These are phyloP conservation scores for Euphrasia confusa DNA, from an alignment of 257 asterid species.

Conservation along the genomic window DNA sequence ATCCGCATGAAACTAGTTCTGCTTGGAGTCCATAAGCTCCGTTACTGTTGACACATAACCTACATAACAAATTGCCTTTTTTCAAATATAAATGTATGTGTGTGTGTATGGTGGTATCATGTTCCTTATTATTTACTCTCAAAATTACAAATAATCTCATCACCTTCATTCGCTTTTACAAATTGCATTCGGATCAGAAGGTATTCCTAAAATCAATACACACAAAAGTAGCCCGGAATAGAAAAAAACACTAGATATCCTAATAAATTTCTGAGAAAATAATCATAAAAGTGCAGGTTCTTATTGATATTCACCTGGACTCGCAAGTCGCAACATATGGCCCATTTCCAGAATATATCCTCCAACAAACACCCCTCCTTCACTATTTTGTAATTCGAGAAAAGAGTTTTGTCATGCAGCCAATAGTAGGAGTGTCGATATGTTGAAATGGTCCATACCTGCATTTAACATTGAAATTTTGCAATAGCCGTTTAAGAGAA, in stretches of 20 bases:
- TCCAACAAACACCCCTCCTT: slow-evolving; percentile 70
- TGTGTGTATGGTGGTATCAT: too few species aligned
- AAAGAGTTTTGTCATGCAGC: slow-evolving; percentile 50
- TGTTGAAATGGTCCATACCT: slow-evolving; percentile 96
- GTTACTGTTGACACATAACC: too few species aligned
- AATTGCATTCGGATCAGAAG: not conserved
- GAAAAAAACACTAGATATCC: not conserved
- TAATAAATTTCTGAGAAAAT: not conserved
- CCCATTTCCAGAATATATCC: slow-evolving; percentile 92
- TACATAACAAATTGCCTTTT: too few species aligned
- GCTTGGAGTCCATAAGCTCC: too few species aligned
- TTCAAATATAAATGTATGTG: too few species aligned
- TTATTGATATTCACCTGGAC: slow-evolving; percentile 53
- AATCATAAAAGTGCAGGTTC: not conserved
- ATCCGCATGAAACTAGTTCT: too few species aligned
- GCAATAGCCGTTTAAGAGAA: not conserved
- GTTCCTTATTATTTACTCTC: not conserved
- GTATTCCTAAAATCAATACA: not conserved
- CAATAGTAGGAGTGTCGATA: slow-evolving; percentile 86
- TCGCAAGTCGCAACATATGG: slow-evolving; percentile 72
- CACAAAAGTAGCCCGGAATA: not conserved
- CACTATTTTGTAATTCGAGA: slow-evolving; percentile 53
- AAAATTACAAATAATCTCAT: not conserved
- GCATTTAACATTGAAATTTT: slow-evolving; percentile 21
- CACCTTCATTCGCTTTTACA: not conserved